Conservation (phyloP, 176 grass and related monocot species). For the Oryza nivara region DNA sequence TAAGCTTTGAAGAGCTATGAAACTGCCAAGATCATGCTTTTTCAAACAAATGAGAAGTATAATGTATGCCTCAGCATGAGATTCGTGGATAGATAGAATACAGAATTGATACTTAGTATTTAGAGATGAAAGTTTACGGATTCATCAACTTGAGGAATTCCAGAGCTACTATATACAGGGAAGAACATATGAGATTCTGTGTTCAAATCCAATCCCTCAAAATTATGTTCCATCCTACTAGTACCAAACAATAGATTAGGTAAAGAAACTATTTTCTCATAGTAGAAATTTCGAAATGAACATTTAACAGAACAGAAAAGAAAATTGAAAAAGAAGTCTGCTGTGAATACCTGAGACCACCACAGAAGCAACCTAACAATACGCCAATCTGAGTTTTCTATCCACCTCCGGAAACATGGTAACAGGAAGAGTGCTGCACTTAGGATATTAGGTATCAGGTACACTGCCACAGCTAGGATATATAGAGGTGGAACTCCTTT, state of each 20-base stretch:
- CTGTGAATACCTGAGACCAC: conserved; percentile 90
- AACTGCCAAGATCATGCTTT: background rate
- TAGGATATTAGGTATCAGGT: conserved; percentile 85
- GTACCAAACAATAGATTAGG: conserved; percentile 14
- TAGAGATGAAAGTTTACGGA: background rate
- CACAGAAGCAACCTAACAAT: conserved; percentile 81
- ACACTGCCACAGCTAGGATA: conserved; percentile 78
- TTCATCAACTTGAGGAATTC: background rate
- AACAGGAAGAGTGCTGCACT: conserved; percentile 71
- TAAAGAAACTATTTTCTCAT: conserved; percentile 21
- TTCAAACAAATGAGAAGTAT: conserved; percentile 18
- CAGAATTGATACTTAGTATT: background rate
- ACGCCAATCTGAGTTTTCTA: conserved; percentile 87
- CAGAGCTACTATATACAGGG: background rate
- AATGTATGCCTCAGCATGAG: background rate
- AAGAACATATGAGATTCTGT: background rate
- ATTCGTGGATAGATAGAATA: background rate
- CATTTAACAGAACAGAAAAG: conserved; percentile 19
- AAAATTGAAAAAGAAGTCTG: conserved; percentile 21
- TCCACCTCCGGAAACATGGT: conserved; percentile 87
- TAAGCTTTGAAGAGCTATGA: conserved; percentile 3
- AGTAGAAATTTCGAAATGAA: background rate
- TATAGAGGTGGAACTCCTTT: conserved; percentile 87
- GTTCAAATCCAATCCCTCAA: conserved; percentile 16
- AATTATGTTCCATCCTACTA: background rate